These are phyloP conservation scores for Drechmeria coniospora DNA, from an alignment of 2,329 filamentous ascomycete genomes.

Conservation along the genomic window DNA sequence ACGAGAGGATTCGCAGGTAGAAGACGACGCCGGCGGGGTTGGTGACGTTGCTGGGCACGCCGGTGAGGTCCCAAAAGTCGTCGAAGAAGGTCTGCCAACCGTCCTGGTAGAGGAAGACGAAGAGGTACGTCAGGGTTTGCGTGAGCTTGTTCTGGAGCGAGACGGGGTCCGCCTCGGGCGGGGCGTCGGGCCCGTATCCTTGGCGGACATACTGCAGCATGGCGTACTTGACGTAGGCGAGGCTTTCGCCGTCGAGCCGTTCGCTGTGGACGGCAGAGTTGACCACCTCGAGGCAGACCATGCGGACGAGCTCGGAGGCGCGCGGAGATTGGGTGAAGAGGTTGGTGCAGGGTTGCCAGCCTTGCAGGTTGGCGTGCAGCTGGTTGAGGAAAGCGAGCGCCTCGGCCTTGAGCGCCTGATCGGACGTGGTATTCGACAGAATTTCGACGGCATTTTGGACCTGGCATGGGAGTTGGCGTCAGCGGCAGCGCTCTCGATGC, in stretches of 20 bases:
- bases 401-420: conserved; percentile 61
- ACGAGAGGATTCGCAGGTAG: conserved; percentile 76
- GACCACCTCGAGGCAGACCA: conserved; percentile 82
- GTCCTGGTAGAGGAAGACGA: conserved; percentile 70
- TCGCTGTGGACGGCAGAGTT: conserved; percentile 80
- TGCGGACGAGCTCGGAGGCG: conserved; percentile 67
- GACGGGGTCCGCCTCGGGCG: conserved; percentile 50
- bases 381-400: conserved; percentile 70
- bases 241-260: conserved; percentile 54
- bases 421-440: conserved; percentile 67
- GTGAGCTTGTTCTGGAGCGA: conserved; percentile 93
- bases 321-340: conserved; percentile 71
- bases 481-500: background rate
- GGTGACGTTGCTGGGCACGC: conserved; percentile 44
- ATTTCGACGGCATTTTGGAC: conserved; percentile 93
- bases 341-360: conserved; percentile 77
- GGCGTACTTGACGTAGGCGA: conserved; percentile 64
- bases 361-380: conserved; percentile 65
- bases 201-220: conserved; percentile 68
- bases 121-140: conserved; percentile 88
- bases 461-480: conserved; percentile 29
- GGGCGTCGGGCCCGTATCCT: conserved; percentile 48
- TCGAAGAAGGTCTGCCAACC: conserved; percentile 86
- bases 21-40: conserved; percentile 67
- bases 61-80: conserved; percentile 69